Evolutionary conservation across 2,329 filamentous ascomycete species (phyloP).

Genomic region (Didymellaceae sp.): DNA sequence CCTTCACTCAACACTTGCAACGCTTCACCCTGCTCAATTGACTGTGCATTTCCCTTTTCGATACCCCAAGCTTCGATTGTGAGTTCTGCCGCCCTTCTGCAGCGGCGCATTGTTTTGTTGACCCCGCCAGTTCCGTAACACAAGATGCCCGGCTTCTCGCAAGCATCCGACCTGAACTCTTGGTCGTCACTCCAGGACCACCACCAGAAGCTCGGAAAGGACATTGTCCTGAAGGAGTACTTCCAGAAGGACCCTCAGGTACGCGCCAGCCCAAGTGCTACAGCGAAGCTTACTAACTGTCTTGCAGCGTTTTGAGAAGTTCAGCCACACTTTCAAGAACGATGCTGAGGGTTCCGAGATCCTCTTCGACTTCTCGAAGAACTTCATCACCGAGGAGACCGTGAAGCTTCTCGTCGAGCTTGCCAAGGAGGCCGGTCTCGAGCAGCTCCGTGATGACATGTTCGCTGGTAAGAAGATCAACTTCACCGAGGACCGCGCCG

Average conservation of each 20-base stretch:
- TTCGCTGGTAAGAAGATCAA: slow-evolving; percentile 99
- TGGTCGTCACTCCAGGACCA: slow-evolving; percentile 93
- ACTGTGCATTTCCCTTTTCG: slow-evolving; percentile 19
- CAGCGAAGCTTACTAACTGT: slow-evolving; percentile 14
- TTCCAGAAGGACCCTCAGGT: slow-evolving; percentile 79
- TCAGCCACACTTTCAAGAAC: slow-evolving; percentile 84
- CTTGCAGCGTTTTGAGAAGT: slow-evolving; percentile 80
- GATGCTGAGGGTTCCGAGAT: slow-evolving; percentile 81
- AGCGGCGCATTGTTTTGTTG: slow-evolving; percentile 18
- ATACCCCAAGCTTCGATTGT: slow-evolving; percentile 24
- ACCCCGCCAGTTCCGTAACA: slow-evolving; percentile 32
- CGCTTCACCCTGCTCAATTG: slow-evolving; percentile 18
- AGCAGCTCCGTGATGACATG: slow-evolving; percentile 96
- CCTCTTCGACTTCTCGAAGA: slow-evolving; percentile 99
- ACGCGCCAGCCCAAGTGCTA: not conserved
- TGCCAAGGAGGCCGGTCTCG: slow-evolving; percentile 86
- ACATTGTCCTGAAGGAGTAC: slow-evolving; percentile 90
- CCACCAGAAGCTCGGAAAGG: slow-evolving; percentile 83
- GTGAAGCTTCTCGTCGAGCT: slow-evolving; percentile 85
- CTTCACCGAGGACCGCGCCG: slow-evolving; percentile 95
- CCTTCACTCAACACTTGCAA: slow-evolving; percentile 8
- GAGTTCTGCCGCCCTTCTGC: not conserved
- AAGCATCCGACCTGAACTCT: slow-evolving; percentile 82
- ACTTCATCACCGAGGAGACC: slow-evolving; percentile 94
- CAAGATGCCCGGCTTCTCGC: slow-evolving; percentile 70